Base-by-base conservation (phyloP, 1,284 basidiomycete genomes). In the Moniliella sp. region DNA sequence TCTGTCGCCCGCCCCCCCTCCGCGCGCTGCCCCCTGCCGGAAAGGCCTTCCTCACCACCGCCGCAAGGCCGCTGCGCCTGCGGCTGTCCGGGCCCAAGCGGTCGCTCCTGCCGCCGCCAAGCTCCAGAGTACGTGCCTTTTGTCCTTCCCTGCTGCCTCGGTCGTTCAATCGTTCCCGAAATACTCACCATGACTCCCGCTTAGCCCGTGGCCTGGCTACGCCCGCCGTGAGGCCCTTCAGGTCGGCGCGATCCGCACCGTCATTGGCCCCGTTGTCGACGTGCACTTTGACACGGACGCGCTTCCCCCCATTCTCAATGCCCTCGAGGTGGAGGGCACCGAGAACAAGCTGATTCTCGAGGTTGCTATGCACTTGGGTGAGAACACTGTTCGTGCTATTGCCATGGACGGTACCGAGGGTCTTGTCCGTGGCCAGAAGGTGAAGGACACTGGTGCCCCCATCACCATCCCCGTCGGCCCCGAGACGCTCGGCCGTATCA, bases 381-480 rank as follows among this genome's bases (percentile, higher is more conserved):
- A 57, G 37, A 31, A 35, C 30, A 31, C 30, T 13, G 30, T 31
- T 21, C 30, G 30, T 21, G 50, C 55, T 43, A 65, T 65, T 51
- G 63, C 64, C 50, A 65, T 64, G 64, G 86, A 93, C 65, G 86
- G 86, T 62, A 97, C 88, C 42, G 88, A 93, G 67, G 88, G 88
- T 82, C 81, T 97, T 60, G 84, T 97, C 51, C 84, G 88, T 69
- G 88, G 88, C 34, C 80, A 88, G 66, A 84, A 77, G 69, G 88
- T 94, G 60, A 61, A 88, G 57, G 88, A 94, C 68, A 91, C 86
- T 29, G 88, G 88, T 64, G 69, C 76, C 37, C 88, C 88, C 64
- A 94, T 97, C 67, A 73, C 72, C 66, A 82, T 97, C 49, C 88
- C 86, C 55, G 88, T 97, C 61, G 88, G 88, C 45, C 74, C 73